Evolutionary conservation across 2,329 filamentous ascomycete genomes (phyloP).

Genomic region (Arthrobotrys conoides): DNA sequence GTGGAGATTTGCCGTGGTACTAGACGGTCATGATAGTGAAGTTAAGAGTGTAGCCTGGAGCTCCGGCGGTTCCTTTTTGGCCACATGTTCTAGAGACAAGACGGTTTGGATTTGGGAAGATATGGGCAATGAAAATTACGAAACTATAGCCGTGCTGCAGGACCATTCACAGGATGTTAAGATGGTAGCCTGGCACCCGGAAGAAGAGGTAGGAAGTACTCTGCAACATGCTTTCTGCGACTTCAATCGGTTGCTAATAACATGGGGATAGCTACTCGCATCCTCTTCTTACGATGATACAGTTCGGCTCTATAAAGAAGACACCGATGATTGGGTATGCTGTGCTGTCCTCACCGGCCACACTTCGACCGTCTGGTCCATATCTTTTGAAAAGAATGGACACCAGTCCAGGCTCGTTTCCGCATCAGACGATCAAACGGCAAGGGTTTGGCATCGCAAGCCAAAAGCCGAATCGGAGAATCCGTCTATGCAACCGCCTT

Average conservation of each 20-base stretch:
- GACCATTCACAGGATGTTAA: constrained; percentile 98
- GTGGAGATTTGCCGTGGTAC: constrained; percentile 91
- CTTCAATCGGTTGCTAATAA: constrained; percentile 56
- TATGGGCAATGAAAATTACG: constrained; percentile 93
- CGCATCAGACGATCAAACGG: constrained; percentile 85
- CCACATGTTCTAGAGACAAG: constrained; percentile 93
- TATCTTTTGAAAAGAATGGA: constrained; percentile 77
- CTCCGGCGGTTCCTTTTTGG: constrained; percentile 81
- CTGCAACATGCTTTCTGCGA: constrained; percentile 68
- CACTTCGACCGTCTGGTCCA: constrained; percentile 87
- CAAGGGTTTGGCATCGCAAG: constrained; percentile 83
- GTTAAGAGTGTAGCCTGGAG: constrained; percentile 85
- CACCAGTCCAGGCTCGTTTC: constrained; percentile 77
- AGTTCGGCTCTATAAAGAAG: constrained; percentile 88
- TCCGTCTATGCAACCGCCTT: constrained; percentile 72
- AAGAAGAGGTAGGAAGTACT: constrained; percentile 67
- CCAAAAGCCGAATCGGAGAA: constrained; percentile 67
- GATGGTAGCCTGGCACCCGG: constrained; percentile 90
- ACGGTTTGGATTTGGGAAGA: constrained; percentile 99
- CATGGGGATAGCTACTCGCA: constrained; percentile 75
- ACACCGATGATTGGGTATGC: constrained; percentile 94
- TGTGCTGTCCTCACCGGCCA: constrained; percentile 86
- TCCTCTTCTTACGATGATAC: constrained; percentile 96
- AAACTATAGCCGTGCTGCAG: constrained; percentile 93
- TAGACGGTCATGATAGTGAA: constrained; percentile 96